phyloP scores from a whole-genome alignment of 345 rosid species.

The Populus nigra region DNA sequence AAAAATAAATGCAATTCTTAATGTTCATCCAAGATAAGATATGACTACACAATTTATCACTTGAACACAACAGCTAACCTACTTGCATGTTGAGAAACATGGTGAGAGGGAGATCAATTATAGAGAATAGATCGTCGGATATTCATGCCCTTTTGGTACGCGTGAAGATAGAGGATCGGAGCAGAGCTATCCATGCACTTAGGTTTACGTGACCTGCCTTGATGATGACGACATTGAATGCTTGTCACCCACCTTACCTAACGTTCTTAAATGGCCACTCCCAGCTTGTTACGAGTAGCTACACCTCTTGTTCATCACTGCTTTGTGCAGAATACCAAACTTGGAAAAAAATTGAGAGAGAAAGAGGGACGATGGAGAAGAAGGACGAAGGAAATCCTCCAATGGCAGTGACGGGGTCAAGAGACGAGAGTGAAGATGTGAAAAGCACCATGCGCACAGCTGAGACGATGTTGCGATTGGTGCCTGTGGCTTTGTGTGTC shows the following conservation, averaged over 20 bases:
- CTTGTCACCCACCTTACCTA: conserved; percentile 16
- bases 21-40: no score
- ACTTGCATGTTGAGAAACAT: no score
- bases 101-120: no score
- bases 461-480: conserved; percentile 53
- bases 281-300: not conserved
- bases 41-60: no score
- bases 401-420: conserved; percentile 7
- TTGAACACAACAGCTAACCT: no score
- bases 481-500: conserved; percentile 59
- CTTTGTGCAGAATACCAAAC: not conserved
- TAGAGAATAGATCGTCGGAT: no score
- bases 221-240: conserved; percentile 9
- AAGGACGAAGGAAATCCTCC: conserved; percentile 26
- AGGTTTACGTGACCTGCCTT: conserved; percentile 4
- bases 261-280: not conserved
- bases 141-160: no score
- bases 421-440: conserved; percentile 9
- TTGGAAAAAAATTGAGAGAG: not conserved
- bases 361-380: conserved; percentile 11
- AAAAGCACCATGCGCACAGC: conserved; percentile 27
- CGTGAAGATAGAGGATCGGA: no score
- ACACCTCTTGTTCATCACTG: not conserved
- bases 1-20: no score
- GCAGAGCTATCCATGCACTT: conserved; percentile 16